Conservation (phyloP, 192 early-diverging fungal genomes). For the Coemansia sp. region DNA sequence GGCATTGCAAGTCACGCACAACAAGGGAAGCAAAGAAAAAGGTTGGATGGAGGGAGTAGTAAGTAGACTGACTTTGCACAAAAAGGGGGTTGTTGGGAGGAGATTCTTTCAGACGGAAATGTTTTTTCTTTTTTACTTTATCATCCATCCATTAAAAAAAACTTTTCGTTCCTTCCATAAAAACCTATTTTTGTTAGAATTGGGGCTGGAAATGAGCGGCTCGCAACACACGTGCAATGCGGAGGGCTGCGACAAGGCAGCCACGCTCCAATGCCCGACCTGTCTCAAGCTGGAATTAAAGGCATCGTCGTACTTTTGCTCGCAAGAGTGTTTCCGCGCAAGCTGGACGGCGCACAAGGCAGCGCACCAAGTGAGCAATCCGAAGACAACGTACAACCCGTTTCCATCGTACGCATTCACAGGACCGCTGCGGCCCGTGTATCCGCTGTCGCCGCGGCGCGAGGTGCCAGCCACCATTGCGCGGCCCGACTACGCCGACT, state of each 20-base stretch:
- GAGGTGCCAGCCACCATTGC: conserved; percentile 67
- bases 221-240: conserved; percentile 47
- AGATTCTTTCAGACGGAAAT: too few relatives aligned
- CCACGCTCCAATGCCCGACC: conserved; percentile 78
- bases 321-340: conserved; percentile 75
- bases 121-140: too few relatives aligned
- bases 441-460: conserved; percentile 74
- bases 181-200: conserved; percentile 5
- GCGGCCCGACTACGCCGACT: conserved; percentile 72
- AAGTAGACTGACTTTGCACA: too few relatives aligned
- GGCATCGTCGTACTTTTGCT: conserved; percentile 72
- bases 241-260: conserved; percentile 65
- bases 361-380: conserved; percentile 24
- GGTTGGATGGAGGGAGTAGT: too few relatives aligned
- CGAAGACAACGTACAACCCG: conserved; percentile 59
- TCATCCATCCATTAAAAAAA: too few relatives aligned
- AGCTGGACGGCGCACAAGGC: conserved; percentile 63
- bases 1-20: background rate
- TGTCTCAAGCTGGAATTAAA: conserved; percentile 69
- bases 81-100: too few relatives aligned
- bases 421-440: conserved; percentile 69
- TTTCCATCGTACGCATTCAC: conserved; percentile 66
- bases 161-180: background rate
- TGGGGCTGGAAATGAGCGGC: conserved; percentile 1
- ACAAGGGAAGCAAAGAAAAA: background rate